Percentiles rank a stretch among this genome's conserved stretches.
Evolutionary conservation across 192 early-diverging fungal species (phyloP).

Genomic region (Entomortierella beljakovae): DNA sequence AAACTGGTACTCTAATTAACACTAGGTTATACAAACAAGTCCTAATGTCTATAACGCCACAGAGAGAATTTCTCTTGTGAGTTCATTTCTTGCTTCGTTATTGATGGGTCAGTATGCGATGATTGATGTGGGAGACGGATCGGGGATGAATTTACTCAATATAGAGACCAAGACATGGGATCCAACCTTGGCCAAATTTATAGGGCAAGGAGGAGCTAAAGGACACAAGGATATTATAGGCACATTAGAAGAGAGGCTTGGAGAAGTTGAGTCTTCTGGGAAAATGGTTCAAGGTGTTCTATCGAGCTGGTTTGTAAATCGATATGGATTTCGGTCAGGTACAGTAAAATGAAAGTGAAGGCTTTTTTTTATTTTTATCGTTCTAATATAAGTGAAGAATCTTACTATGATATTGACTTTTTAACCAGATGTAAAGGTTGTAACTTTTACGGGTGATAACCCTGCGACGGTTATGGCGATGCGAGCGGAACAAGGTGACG

Average conservation of each 20-base stretch:
- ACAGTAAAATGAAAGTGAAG: no score
- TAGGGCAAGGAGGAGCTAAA: conserved; percentile 44
- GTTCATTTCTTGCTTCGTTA: conserved; percentile 76
- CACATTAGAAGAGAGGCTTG: conserved; percentile 58
- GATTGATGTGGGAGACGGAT: conserved; percentile 80
- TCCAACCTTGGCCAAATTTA: conserved; percentile 50
- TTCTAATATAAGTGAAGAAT: not conserved
- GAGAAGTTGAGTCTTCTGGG: conserved; percentile 56
- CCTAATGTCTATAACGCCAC: conserved; percentile 57
- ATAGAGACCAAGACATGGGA: conserved; percentile 70
- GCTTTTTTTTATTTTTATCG: not conserved
- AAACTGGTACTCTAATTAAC: no score
- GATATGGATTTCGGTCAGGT: conserved; percentile 76
- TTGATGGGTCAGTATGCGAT: conserved; percentile 66
- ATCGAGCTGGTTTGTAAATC: conserved; percentile 68
- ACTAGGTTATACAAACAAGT: conserved; percentile 57
- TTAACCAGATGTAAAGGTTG: conserved; percentile 63
- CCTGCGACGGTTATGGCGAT: conserved; percentile 74
- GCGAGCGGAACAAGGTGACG: conserved; percentile 61
- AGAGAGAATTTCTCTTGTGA: conserved; percentile 76
- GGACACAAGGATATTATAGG: not conserved
- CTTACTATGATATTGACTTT: not conserved
- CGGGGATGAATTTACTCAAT: conserved; percentile 86
- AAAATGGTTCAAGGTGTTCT: conserved; percentile 60
- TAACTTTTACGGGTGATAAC: conserved; percentile 87